Conservation (phyloP, 2,329 filamentous ascomycete genomes). For the Cladosporium sphaerospermum region DNA sequence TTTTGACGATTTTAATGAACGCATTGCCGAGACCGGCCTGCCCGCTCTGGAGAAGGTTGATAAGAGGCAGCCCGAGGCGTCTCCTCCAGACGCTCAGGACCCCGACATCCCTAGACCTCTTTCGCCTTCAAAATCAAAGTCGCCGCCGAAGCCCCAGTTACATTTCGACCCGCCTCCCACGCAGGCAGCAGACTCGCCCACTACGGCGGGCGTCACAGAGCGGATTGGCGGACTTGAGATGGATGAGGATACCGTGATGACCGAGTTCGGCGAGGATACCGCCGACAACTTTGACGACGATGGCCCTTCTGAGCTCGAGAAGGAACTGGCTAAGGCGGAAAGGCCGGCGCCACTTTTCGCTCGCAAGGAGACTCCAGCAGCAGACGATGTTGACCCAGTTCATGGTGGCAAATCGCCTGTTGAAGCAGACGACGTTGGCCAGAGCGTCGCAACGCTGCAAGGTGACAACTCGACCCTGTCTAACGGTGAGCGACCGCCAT, state of each 20-base stretch:
- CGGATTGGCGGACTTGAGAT: constrained; percentile 53
- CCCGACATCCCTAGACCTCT: constrained; percentile 25
- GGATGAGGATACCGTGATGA: constrained; percentile 51
- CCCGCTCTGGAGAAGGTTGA: constrained; percentile 24
- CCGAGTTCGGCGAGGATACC: constrained; percentile 28
- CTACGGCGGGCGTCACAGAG: constrained; percentile 49
- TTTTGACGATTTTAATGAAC: constrained; percentile 62
- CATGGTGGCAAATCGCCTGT: constrained; percentile 13
- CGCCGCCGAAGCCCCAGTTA: constrained; percentile 15
- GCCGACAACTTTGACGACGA: constrained; percentile 25
- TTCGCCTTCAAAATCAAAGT: constrained; percentile 24
- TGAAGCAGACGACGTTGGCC: constrained; percentile 19
- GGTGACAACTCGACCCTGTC: constrained; percentile 16
- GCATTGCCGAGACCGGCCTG: constrained; percentile 28
- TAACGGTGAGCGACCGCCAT: constrained; percentile 31
- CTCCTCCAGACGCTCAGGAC: constrained; percentile 11
- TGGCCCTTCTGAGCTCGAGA: constrained; percentile 26
- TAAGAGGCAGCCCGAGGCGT: constrained; percentile 18
- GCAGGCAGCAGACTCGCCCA: constrained; percentile 41
- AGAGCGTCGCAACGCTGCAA: constrained; percentile 28
- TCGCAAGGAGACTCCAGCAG: constrained; percentile 20
- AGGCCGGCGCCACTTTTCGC: constrained; percentile 62
- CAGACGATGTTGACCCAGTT: constrained; percentile 11
- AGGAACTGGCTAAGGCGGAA: constrained; percentile 41
- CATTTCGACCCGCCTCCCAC: constrained; percentile 26